phyloP scores from a whole-genome alignment of 768 basidiomycete species.

The Heimioporus sp. region DNA sequence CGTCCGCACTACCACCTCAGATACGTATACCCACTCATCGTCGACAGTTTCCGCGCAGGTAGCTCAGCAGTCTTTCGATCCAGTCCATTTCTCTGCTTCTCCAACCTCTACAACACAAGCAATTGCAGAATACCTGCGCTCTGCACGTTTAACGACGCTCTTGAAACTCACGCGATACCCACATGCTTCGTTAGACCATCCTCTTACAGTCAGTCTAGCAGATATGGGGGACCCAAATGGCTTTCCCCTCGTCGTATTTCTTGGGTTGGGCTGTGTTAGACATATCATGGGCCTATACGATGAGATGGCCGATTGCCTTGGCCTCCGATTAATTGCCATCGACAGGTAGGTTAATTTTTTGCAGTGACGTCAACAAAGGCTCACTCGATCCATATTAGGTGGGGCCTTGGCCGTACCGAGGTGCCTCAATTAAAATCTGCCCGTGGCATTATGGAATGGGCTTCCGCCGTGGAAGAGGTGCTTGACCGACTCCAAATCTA shows the following conservation, averaged over 20 bases:
- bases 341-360: slow-evolving; percentile 60
- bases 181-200: slow-evolving; percentile 71
- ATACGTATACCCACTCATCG: slow-evolving; percentile 52
- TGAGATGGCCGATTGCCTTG: slow-evolving; percentile 88
- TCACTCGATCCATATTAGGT: slow-evolving; percentile 42
- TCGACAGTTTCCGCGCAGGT: slow-evolving; percentile 31
- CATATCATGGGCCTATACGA: slow-evolving; percentile 96
- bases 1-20: slow-evolving; percentile 37
- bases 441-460: slow-evolving; percentile 88
- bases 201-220: slow-evolving; percentile 86
- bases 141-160: slow-evolving; percentile 79
- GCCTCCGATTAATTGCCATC: slow-evolving; percentile 87
- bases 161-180: slow-evolving; percentile 77
- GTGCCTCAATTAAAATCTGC: slow-evolving; percentile 59
- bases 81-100: slow-evolving; percentile 36
- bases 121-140: slow-evolving; percentile 85
- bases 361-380: slow-evolving; percentile 2
- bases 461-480: slow-evolving; percentile 85
- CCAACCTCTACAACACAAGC: slow-evolving; percentile 63
- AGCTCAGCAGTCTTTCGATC: slow-evolving; percentile 27
- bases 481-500: slow-evolving; percentile 76
- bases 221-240: slow-evolving; percentile 88
- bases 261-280: slow-evolving; percentile 91
- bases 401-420: slow-evolving; percentile 91
- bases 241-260: slow-evolving; percentile 85